Percentiles rank a stretch among this genome's conserved stretches.
Evolutionary conservation across 768 basidiomycete genomes (phyloP).

Genomic region (Phanerodontia chrysosporium): DNA sequence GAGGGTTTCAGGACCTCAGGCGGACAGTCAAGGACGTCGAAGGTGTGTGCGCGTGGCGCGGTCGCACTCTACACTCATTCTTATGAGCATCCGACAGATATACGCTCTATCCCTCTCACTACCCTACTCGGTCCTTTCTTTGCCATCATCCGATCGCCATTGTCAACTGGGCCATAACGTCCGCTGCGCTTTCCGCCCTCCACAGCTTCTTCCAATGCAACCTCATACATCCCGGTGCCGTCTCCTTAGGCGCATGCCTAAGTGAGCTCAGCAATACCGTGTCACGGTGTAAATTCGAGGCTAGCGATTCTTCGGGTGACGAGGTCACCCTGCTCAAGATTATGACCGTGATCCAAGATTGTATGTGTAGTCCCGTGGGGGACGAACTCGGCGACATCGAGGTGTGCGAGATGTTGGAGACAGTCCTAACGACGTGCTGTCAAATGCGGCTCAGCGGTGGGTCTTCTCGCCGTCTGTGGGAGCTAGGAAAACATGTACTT

Average conservation of each 20-base stretch:
- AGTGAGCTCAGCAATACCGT: constrained; percentile 83
- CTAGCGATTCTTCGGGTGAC: constrained; percentile 95
- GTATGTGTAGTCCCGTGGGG: constrained; percentile 69
- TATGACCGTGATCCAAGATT: constrained; percentile 83
- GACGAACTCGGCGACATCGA: constrained; percentile 83
- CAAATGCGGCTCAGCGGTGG: constrained; percentile 93
- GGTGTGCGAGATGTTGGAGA: constrained; percentile 97
- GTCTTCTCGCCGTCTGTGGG: constrained; percentile 26
- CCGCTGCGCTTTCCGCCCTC: constrained; percentile 83
- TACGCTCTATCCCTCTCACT: constrained; percentile 52
- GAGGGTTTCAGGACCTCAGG: constrained; percentile 83
- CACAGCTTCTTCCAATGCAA: constrained; percentile 84
- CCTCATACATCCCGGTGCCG: constrained; percentile 56
- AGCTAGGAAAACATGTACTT: background rate
- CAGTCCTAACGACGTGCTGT: constrained; percentile 93
- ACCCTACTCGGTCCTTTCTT: constrained; percentile 84
- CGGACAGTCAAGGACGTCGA: constrained; percentile 64
- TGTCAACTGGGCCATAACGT: constrained; percentile 96
- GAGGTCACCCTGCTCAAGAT: constrained; percentile 93
- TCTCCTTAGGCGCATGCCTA: constrained; percentile 61
- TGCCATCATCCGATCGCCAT: constrained; percentile 85
- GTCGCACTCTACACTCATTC: background rate
- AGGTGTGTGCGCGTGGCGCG: constrained; percentile 37
- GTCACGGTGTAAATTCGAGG: constrained; percentile 97
- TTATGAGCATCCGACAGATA: constrained; percentile 38